Base-by-base conservation (phyloP, 2,329 filamentous ascomycete species). In the Celoporthe dispersa region DNA sequence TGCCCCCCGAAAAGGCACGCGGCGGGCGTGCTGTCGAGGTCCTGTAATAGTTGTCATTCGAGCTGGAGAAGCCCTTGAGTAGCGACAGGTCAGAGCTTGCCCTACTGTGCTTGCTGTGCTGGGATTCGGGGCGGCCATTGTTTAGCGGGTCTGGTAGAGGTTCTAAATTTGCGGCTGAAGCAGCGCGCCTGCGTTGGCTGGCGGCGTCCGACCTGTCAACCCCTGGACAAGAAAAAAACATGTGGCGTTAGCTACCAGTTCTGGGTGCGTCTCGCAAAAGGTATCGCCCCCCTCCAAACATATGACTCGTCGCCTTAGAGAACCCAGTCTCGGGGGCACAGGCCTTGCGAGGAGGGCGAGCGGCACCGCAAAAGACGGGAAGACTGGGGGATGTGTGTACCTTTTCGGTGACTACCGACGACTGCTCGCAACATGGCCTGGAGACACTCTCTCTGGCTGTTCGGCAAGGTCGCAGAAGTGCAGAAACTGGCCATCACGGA, bases 391-490 rank as follows among this genome's bases (percentile, higher is more conserved):
- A 48, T 41, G 37, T 53, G 85, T 88, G 85, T 82, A 95, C 93
- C 91, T 84, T 87, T 86, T 80, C 88, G 87, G 51, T 44, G 25
- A 75, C 86, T 86, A 64, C 87, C 81, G 73, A 96, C 87, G 51
- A 94, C 88, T 51, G 90, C 89, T 76, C 90, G 87, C 69, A 97
- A 81, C 73, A 97, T 91, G 33, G 90, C 86, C 64, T 91, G 91
- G 59, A 98, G 86, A 77, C 92, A 94, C 75, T 89, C 87, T 77
- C 91, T 90, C 74, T 93, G 90, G 72, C 88, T 91, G 75, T 94
- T 91, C 6, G 92, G 88, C 44, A 87, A 88, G 69, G 89, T 88
- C 59, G 87, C 83, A 7, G 93, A 93, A 37, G 92, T 91, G 77
- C 92, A 91, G 78, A 94, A 91, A 67, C 91, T 89, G 72, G 89